Conservation (phyloP, 768 basidiomycete genomes). For the Mycena maculata region DNA sequence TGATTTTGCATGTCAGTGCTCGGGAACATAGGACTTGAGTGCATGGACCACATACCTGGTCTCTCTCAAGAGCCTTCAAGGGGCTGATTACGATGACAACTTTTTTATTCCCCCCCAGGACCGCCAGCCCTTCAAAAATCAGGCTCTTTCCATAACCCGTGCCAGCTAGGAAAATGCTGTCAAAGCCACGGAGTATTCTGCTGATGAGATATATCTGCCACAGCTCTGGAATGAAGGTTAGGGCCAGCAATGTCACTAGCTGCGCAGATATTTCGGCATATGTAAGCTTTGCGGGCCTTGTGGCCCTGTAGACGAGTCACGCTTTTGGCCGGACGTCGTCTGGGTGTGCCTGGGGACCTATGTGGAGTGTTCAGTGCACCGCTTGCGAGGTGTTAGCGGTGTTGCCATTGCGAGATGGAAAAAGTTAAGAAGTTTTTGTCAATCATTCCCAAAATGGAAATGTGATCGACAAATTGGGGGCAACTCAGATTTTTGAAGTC, state of each 20-base stretch:
- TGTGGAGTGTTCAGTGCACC: background rate
- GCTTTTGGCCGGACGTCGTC: background rate
- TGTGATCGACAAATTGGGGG: too few relatives aligned
- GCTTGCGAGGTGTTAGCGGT: too few relatives aligned
- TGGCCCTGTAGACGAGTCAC: background rate
- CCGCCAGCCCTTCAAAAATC: slow-evolving; percentile 41
- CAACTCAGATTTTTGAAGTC: too few relatives aligned
- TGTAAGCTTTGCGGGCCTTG: background rate
- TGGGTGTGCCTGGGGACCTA: background rate
- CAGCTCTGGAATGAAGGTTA: too few relatives aligned
- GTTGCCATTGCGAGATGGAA: background rate
- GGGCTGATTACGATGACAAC: slow-evolving; percentile 42
- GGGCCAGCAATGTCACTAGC: too few relatives aligned
- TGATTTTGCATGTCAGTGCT: background rate
- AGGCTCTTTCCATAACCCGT: slow-evolving; percentile 44
- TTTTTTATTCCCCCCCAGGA: slow-evolving; percentile 28
- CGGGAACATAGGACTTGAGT: background rate
- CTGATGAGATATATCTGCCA: too few relatives aligned
- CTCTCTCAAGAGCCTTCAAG: slow-evolving; percentile 42
- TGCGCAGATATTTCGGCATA: too few relatives aligned
- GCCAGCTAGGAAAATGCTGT: too few relatives aligned
- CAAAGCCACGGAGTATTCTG: too few relatives aligned
- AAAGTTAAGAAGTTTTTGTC: slow-evolving; percentile 1
- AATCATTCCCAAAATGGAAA: background rate
- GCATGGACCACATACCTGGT: slow-evolving; percentile 35